Percentiles rank a stretch among this genome's conserved stretches.
phyloP scores from a whole-genome alignment of 1,139 yeast genomes.

The Sugiyamaella sp. region DNA sequence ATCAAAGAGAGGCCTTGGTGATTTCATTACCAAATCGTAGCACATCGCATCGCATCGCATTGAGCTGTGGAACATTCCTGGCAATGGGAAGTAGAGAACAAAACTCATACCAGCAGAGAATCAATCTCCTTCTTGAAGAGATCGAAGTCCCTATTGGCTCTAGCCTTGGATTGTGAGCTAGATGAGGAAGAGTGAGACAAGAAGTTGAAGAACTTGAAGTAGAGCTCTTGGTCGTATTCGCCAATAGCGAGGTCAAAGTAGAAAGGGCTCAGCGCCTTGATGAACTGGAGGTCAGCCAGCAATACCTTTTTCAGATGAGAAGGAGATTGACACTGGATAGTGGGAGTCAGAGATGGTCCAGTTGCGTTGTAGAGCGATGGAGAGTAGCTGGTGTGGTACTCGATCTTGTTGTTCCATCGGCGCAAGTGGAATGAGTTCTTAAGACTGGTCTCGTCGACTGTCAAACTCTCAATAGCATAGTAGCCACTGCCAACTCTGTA shows the following conservation, averaged over 20 bases:
- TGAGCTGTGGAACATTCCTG: too few species aligned
- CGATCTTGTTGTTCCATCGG: too few species aligned
- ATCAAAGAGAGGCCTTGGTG: too few species aligned
- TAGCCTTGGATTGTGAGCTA: neutral
- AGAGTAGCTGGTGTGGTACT: too few species aligned
- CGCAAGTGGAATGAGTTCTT: neutral
- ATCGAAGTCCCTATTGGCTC: neutral
- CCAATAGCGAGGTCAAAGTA: neutral
- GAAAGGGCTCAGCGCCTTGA: neutral
- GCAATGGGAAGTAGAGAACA: too few species aligned
- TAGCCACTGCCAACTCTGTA: neutral
- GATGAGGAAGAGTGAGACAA: neutral
- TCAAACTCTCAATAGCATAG: neutral
- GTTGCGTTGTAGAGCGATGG: too few species aligned
- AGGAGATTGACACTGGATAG: neutral
- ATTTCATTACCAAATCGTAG: too few species aligned
- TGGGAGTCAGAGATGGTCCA: too few species aligned
- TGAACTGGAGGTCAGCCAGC: neutral
- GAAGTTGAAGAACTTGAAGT: neutral
- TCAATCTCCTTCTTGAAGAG: neutral
- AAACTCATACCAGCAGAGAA: neutral
- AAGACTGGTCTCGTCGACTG: neutral
- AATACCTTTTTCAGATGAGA: neutral
- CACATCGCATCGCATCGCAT: too few species aligned
- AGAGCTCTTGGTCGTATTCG: neutral